Percentiles rank a stretch among this genome's conserved stretches.
phyloP scores from a whole-genome alignment of 331 rosid genomes.

The Ulmus americana region DNA sequence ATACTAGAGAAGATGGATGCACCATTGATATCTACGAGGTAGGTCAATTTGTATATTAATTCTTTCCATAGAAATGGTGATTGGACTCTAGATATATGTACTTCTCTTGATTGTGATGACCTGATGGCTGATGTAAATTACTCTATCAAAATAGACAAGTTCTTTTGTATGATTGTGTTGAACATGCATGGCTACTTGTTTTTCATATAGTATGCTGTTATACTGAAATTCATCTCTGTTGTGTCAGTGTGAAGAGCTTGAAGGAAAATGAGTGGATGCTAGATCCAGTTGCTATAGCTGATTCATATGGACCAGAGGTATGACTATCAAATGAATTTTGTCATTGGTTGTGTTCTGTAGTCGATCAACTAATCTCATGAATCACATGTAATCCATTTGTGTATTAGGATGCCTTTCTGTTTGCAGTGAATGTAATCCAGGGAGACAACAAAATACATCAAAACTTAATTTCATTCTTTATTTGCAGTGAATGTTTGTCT shows the following conservation, averaged over 20 bases:
- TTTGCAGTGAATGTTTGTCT: too few relatives aligned
- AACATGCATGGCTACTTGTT: conserved; percentile 12
- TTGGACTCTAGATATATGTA: conserved; percentile 5
- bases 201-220: conserved; percentile 3
- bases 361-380: too few relatives aligned
- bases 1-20: conserved; percentile 70
- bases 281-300: conserved; percentile 84
- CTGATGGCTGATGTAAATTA: neutral
- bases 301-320: conserved; percentile 85
- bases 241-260: conserved; percentile 63
- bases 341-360: neutral
- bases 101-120: neutral
- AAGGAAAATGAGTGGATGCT: conserved; percentile 79
- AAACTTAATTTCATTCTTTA: neutral
- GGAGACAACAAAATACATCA: neutral
- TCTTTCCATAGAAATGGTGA: neutral
- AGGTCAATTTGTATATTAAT: conserved; percentile 20
- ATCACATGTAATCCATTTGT: too few relatives aligned
- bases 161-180: neutral
- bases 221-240: conserved; percentile 11
- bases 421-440: too few relatives aligned
- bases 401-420: too few relatives aligned
- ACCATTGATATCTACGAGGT: conserved; percentile 82
- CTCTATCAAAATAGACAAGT: neutral
- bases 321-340: conserved; percentile 17